phyloP scores from a whole-genome alignment of 1,284 basidiomycete genomes.

The Ceratobasidium sp. region DNA sequence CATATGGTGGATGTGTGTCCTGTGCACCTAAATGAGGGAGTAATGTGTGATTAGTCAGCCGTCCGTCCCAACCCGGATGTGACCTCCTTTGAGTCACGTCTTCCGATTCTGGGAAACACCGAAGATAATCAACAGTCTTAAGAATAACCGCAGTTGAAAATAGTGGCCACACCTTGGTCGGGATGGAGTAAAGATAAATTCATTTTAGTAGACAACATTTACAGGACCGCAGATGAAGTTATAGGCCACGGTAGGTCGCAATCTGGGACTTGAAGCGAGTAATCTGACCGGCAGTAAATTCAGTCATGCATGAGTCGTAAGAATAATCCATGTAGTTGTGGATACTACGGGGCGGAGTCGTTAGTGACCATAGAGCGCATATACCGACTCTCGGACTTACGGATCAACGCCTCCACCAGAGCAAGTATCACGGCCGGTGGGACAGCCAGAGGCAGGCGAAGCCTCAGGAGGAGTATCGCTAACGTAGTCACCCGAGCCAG shows the following conservation, averaged over 20 bases:
- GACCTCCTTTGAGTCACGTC: conserved; percentile 15
- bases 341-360: conserved; percentile 9
- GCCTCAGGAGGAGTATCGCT: conserved; percentile 53
- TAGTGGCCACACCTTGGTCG: not conserved
- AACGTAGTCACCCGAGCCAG: conserved; percentile 58
- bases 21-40: not conserved
- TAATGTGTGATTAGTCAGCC: conserved; percentile 3
- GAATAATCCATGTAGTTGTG: conserved; percentile 43
- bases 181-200: too few species aligned
- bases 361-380: not conserved
- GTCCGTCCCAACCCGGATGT: not conserved
- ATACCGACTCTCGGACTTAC: conserved; percentile 1
- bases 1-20: conserved; percentile 1
- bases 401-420: conserved; percentile 43
- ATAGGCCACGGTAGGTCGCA: conserved; percentile 57
- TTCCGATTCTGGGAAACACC: not conserved
- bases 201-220: not conserved
- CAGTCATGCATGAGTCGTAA: conserved; percentile 45
- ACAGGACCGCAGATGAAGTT: not conserved
- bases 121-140: not conserved
- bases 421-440: conserved; percentile 45
- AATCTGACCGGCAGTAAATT: conserved; percentile 58
- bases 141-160: not conserved
- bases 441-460: conserved; percentile 42
- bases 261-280: conserved; percentile 55